Evolutionary conservation across 495 filamentous ascomycete genomes (phyloP).

Genomic region (Haplographium delicatum): DNA sequence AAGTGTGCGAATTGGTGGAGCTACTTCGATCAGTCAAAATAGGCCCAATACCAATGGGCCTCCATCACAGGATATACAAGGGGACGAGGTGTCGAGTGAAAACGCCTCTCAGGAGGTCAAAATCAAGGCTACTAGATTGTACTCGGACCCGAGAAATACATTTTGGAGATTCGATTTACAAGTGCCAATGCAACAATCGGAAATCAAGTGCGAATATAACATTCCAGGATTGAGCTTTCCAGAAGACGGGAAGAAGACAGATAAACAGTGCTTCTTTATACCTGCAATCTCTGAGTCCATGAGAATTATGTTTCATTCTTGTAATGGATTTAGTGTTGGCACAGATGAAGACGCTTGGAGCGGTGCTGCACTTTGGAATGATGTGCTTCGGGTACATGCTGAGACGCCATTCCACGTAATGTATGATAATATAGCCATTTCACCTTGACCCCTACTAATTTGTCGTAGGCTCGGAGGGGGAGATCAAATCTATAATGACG

Average conservation of each 20-base stretch:
- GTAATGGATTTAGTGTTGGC: conserved; percentile 92
- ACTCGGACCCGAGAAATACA: conserved; percentile 66
- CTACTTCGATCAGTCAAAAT: neutral
- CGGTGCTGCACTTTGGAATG: conserved; percentile 84
- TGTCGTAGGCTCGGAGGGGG: conserved; percentile 66
- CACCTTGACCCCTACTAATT: no score
- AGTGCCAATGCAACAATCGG: conserved; percentile 49
- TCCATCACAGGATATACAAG: no score
- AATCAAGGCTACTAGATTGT: conserved; percentile 46
- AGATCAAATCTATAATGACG: conserved; percentile 94
- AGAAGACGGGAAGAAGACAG: conserved; percentile 39
- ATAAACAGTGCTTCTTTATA: conserved; percentile 59
- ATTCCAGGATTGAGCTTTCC: conserved; percentile 44
- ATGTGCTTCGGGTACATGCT: conserved; percentile 66
- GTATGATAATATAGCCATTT: conserved; percentile 33
- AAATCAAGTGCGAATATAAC: conserved; percentile 57
- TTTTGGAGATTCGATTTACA: conserved; percentile 77
- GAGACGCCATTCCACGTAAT: conserved; percentile 86
- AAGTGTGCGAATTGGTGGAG: neutral
- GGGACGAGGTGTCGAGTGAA: neutral
- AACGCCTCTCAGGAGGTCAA: neutral
- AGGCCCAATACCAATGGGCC: neutral
- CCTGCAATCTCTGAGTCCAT: conserved; percentile 78
- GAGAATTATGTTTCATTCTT: conserved; percentile 94
- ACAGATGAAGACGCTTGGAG: conserved; percentile 82